phyloP scores from a whole-genome alignment of 371 early-diverging fungal genomes.

The Choanephora cucurbitarum region DNA sequence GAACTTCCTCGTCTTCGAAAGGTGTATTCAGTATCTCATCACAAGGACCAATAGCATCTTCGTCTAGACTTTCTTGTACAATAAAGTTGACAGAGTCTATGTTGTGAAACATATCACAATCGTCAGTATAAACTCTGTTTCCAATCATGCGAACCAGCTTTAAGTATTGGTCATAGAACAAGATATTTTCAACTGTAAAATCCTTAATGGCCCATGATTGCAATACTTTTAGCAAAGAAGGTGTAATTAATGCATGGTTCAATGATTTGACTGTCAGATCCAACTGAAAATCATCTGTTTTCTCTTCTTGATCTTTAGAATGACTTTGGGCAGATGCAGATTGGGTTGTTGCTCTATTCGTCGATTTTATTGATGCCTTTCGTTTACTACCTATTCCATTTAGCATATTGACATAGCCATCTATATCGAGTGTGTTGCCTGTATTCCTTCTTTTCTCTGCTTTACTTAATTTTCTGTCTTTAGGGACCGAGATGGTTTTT shows the following conservation, averaged over 20 bases:
- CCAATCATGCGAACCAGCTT: background rate
- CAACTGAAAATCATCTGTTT: background rate
- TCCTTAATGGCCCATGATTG: slow-evolving; percentile 37
- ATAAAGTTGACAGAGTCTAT: too few species aligned
- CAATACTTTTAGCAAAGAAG: slow-evolving; percentile 15
- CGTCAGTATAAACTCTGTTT: background rate
- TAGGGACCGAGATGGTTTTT: slow-evolving; percentile 7
- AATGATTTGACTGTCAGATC: slow-evolving; percentile 24
- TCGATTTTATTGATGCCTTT: too few species aligned
- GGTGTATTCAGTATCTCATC: slow-evolving; percentile 4
- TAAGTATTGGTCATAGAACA: slow-evolving; percentile 38
- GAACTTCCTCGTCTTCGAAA: background rate
- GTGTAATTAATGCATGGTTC: slow-evolving; percentile 17
- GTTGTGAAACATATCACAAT: too few species aligned
- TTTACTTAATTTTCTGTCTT: background rate
- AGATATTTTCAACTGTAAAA: slow-evolving; percentile 42
- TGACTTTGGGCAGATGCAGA: too few species aligned
- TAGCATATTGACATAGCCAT: background rate
- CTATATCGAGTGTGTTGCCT: background rate
- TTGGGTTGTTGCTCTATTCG: too few species aligned
- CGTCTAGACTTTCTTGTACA: background rate
- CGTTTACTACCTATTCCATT: background rate
- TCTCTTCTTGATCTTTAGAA: background rate
- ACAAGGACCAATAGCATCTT: background rate
- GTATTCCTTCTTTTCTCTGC: background rate